phyloP scores from a whole-genome alignment of 2,329 filamentous ascomycete genomes.

The Botrytis pseudocinerea region DNA sequence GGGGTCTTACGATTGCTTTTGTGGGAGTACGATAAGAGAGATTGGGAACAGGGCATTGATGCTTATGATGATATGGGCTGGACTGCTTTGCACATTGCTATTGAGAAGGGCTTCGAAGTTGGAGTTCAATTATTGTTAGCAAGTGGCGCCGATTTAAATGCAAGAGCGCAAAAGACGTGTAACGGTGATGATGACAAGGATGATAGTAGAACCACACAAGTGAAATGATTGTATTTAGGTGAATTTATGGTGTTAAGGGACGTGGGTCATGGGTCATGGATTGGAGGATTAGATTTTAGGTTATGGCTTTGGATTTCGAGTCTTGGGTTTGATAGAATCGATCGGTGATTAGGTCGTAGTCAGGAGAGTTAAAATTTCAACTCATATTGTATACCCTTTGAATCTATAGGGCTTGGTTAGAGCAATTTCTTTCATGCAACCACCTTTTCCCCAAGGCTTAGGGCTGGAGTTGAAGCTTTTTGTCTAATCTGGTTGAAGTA shows the following conservation, averaged over 20 bases:
- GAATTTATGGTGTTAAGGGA: background rate
- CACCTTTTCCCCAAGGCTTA: background rate
- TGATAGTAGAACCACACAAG: slow-evolving; percentile 2
- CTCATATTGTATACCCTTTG: background rate
- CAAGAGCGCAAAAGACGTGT: slow-evolving; percentile 8
- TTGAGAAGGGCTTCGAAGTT: slow-evolving; percentile 25
- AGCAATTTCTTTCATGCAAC: background rate
- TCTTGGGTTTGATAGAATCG: background rate
- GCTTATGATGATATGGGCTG: slow-evolving; percentile 26
- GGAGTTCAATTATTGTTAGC: slow-evolving; percentile 26
- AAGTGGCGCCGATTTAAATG: slow-evolving; percentile 24
- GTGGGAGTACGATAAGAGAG: background rate
- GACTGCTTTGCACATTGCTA: slow-evolving; percentile 27
- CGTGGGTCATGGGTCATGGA: background rate
- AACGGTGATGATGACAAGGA: background rate
- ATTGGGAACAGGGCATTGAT: slow-evolving; percentile 17
- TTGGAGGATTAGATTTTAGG: background rate
- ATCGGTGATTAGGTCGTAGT: background rate
- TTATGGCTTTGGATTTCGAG: background rate
- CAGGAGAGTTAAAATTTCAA: background rate
- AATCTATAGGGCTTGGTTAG: background rate
- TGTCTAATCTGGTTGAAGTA: background rate
- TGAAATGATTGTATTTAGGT: background rate
- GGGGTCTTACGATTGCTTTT: background rate
- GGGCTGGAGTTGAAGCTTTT: background rate